These are phyloP conservation scores for Coemansia sp. DNA, from an alignment of 192 early-diverging fungal genomes.

Conservation along the genomic window DNA sequence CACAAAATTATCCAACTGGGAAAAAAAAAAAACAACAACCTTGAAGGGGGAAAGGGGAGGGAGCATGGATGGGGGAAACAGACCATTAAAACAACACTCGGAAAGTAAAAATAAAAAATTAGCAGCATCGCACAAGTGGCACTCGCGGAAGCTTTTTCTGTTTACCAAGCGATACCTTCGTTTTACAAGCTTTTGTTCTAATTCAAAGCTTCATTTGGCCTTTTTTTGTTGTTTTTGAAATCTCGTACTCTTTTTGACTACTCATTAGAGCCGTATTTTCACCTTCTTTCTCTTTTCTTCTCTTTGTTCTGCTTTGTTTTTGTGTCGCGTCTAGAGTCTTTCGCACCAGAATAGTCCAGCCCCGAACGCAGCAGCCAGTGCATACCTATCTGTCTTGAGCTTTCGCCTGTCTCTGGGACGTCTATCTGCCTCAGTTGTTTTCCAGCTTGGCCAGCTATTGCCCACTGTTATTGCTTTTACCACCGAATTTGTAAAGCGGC, in stretches of 20 bases:
- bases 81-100: neutral
- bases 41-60: neutral
- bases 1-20: neutral
- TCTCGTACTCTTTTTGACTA: neutral
- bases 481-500: slow-evolving; percentile 8
- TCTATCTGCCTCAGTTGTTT: neutral
- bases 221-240: neutral
- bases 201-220: neutral
- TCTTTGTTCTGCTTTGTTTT: neutral
- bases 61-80: neutral
- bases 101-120: neutral
- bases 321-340: neutral
- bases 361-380: neutral
- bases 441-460: neutral
- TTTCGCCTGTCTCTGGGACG: neutral
- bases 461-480: neutral
- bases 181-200: neutral
- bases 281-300: neutral
- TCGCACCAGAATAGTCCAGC: neutral
- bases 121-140: neutral
- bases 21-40: neutral
- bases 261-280: neutral
- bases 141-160: neutral
- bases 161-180: neutral
- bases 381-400: neutral